A percentile compares a stretch with the other conserved stretches of the same genome.
phyloP scores from a whole-genome alignment of 371 early-diverging fungal genomes.

The Nosema muscidifuracis region DNA sequence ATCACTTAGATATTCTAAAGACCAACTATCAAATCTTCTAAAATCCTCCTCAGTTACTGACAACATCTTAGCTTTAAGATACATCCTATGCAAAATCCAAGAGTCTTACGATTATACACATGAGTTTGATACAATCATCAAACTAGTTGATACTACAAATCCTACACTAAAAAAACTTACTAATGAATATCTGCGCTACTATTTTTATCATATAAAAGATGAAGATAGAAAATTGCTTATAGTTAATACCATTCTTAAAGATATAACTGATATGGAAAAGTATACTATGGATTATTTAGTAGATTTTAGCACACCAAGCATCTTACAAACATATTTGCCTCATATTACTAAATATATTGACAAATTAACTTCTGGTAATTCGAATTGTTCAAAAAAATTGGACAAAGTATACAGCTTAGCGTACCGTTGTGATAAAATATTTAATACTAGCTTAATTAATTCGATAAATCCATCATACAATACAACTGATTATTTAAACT shows the following conservation, averaged over 20 bases:
- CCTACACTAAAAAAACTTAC: conserved; percentile 19
- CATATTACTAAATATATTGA: neutral
- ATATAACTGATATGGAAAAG: conserved; percentile 21
- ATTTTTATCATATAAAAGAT: neutral
- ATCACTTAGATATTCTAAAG: neutral
- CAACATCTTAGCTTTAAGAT: conserved; percentile 13
- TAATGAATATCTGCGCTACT: conserved; percentile 29
- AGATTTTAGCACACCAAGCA: neutral
- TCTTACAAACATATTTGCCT: neutral
- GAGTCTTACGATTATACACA: conserved; percentile 32
- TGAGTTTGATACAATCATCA: conserved; percentile 30
- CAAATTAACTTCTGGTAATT: no score
- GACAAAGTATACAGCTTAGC: neutral
- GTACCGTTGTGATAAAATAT: neutral
- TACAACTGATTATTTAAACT: neutral
- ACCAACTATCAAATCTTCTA: neutral
- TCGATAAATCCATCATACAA: neutral
- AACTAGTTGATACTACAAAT: conserved; percentile 32
- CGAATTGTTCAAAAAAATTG: no score
- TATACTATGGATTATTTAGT: conserved; percentile 14
- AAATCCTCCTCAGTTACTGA: neutral
- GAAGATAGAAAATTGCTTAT: conserved; percentile 21
- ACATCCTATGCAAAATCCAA: conserved; percentile 43
- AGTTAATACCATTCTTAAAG: conserved; percentile 47
- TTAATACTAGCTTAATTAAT: neutral